Conservation (phyloP, 2,329 filamentous ascomycete genomes). For the Apiospora aurea region DNA sequence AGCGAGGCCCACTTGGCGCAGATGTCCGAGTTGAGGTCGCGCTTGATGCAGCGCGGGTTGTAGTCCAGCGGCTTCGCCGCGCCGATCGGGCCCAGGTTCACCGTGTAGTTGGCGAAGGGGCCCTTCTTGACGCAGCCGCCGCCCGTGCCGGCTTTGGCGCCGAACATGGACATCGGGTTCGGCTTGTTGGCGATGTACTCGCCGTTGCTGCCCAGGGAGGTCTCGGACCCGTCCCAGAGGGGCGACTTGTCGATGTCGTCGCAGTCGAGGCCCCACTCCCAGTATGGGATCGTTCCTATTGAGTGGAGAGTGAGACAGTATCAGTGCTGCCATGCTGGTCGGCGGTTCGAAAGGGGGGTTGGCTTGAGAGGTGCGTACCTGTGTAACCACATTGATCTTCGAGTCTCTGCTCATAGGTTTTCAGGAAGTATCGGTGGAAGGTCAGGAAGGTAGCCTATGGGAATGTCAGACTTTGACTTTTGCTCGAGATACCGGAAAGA, state of each 20-base stretch:
- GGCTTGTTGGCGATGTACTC: constrained; percentile 38
- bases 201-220: constrained; percentile 54
- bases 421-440: constrained; percentile 47
- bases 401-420: constrained; percentile 45
- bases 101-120: constrained; percentile 51
- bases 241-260: constrained; percentile 46
- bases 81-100: constrained; percentile 46
- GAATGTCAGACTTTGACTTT: not conserved
- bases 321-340: constrained; percentile 26
- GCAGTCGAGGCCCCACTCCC: constrained; percentile 50
- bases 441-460: constrained; percentile 44
- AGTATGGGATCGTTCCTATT: constrained; percentile 39
- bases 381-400: constrained; percentile 45
- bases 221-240: constrained; percentile 54
- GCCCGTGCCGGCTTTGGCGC: constrained; percentile 53
- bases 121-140: constrained; percentile 60
- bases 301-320: not conserved
- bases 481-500: not conserved
- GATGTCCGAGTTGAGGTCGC: constrained; percentile 47
- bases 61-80: constrained; percentile 41
- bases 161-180: constrained; percentile 31
- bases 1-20: constrained; percentile 38
- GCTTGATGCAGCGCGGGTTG: constrained; percentile 52
- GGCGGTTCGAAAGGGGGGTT: not conserved
- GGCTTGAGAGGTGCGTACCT: constrained; percentile 37